Base-by-base conservation (phyloP, 2,329 filamentous ascomycete genomes). In the Ophiocordyceps robertsii region DNA sequence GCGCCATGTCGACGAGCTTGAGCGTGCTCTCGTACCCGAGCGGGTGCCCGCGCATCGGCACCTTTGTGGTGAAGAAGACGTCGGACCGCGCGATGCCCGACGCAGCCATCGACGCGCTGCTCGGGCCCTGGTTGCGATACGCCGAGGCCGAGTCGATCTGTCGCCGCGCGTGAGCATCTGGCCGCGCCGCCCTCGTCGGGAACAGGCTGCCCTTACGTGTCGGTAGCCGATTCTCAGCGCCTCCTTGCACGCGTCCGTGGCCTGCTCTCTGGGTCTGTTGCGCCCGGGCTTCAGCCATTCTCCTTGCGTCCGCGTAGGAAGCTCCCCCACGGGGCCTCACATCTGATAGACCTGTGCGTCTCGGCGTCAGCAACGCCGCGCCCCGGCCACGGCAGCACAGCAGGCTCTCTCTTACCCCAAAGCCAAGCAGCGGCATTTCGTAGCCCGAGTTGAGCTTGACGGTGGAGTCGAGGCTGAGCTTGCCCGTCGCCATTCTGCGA, bases 21-120 rank as follows among this genome's bases (percentile, higher is more conserved):
- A 77, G 79, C 19, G 82, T 72, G 44, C 67, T 72, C 13, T 80
- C 71, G 53, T 90, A 92, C 47, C 60, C 60, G 29, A 71, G 50
- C 0, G 59, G 59, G 40, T 53, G 48, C 32, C 53, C 53, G 5
- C 56, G 52, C n/a, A 57, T 49, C n/a, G 69, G 68, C 16, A 77
- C 62, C 56, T 77, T 77, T 49, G 70, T 68, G 30, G 72, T 75
- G 60, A 73, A 75, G 62, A 71, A 75, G 56, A 76, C 58, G 2
- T 72, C 59, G 27, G 62, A 60, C 39, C 72, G 65, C 7, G 67
- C 59, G 6, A 72, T 43, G 17, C 58, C 61, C 37, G 63, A 60
- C 7, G 58, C 55, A 4, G 61, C 53, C 44, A 75, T 66, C 31
- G 65, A 64, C 7, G 61, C 58, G n/a, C 66, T 71, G 41, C 64